Evolutionary conservation across 331 rosid genomes (phyloP).

Genomic region (Malus hybrid): DNA sequence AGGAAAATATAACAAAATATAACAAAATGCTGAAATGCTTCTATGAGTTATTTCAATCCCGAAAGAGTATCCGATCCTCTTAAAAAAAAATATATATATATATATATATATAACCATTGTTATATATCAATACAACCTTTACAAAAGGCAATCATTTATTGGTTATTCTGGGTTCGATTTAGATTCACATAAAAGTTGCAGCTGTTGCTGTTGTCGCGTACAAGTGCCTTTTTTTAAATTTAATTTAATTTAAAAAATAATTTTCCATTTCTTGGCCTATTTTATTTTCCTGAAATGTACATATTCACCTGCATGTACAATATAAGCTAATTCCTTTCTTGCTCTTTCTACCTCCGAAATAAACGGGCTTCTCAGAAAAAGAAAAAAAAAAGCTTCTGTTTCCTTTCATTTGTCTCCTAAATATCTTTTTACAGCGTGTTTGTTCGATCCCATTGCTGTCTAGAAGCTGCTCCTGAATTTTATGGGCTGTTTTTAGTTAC

Average conservation of each 20-base stretch:
- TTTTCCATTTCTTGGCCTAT: slow-evolving; percentile 11
- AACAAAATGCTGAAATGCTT: too few relatives aligned
- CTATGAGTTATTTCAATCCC: too few relatives aligned
- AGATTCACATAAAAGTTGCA: too few relatives aligned
- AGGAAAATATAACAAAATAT: not conserved
- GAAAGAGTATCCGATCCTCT: too few relatives aligned
- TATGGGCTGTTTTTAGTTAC: slow-evolving; percentile 8
- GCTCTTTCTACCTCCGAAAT: slow-evolving; percentile 14
- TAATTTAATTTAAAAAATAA: too few relatives aligned
- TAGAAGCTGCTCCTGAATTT: slow-evolving; percentile 15
- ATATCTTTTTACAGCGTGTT: slow-evolving; percentile 24
- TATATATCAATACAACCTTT: not conserved
- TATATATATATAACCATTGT: too few relatives aligned
- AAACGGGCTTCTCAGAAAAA: not conserved
- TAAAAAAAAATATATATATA: too few relatives aligned
- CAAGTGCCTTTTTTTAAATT: slow-evolving; percentile 22
- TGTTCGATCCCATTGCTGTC: slow-evolving; percentile 6
- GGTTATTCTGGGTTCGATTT: too few relatives aligned
- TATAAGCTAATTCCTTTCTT: slow-evolving; percentile 16
- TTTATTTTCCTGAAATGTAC: not conserved
- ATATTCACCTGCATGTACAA: not conserved
- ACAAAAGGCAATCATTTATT: too few relatives aligned
- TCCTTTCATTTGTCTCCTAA: not conserved
- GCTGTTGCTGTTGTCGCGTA: not conserved
- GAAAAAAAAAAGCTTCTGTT: not conserved